Evolutionary conservation across 352 stramenopile genomes (phyloP).

Genomic region (Pythium brassicae): DNA sequence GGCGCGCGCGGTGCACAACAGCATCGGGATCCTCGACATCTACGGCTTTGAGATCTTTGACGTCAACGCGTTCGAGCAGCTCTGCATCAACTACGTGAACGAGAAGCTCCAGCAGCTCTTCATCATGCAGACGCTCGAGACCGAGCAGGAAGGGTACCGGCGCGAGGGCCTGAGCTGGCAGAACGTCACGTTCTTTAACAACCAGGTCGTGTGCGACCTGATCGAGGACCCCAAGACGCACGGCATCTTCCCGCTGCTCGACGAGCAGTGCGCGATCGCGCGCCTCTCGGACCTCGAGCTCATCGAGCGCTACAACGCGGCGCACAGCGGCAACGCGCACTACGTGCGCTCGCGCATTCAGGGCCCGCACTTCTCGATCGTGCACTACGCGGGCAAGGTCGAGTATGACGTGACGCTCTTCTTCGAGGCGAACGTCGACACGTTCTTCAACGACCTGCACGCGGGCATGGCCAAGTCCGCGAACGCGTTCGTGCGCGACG

Average conservation of each 20-base stretch:
- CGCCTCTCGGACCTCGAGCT: conserved; percentile 66
- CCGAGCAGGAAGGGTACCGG: conserved; percentile 75
- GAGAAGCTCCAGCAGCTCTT: conserved; percentile 93
- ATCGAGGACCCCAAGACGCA: conserved; percentile 83
- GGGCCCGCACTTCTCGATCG: conserved; percentile 71
- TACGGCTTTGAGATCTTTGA: conserved; percentile 91
- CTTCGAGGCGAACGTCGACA: conserved; percentile 83
- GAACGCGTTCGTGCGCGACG: conserved; percentile 63
- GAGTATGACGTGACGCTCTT: conserved; percentile 85
- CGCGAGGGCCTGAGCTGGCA: conserved; percentile 73
- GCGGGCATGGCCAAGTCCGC: conserved; percentile 66
- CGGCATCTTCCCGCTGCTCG: conserved; percentile 76
- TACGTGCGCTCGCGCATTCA: conserved; percentile 70
- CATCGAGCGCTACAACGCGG: conserved; percentile 73
- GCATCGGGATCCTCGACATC: conserved; percentile 88
- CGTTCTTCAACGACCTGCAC: conserved; percentile 82
- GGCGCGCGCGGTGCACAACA: conserved; percentile 58
- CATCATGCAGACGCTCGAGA: conserved; percentile 78
- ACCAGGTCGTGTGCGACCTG: conserved; percentile 85
- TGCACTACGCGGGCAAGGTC: conserved; percentile 84
- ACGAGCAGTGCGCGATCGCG: conserved; percentile 77
- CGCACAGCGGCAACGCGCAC: conserved; percentile 67
- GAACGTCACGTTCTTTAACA: conserved; percentile 83
- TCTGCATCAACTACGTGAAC: conserved; percentile 97
- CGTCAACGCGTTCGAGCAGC: conserved; percentile 93